Evolutionary conservation across 1,284 basidiomycete species (phyloP).

Genomic region (Veloporphyrellus conicus): DNA sequence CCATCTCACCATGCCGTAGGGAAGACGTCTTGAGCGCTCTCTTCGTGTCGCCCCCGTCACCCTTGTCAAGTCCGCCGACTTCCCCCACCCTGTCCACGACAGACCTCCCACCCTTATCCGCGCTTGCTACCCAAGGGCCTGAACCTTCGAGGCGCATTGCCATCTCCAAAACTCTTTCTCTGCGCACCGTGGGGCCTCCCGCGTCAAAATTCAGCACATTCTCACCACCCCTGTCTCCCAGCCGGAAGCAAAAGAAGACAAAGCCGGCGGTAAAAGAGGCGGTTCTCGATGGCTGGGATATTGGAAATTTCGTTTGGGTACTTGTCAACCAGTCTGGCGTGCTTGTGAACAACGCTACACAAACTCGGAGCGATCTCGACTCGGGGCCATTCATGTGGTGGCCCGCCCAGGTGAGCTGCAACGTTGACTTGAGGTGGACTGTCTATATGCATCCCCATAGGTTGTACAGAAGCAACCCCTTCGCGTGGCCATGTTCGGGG

Average conservation of each 20-base stretch:
- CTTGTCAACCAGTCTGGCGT: slow-evolving; percentile 37
- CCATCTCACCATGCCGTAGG: too few relatives aligned
- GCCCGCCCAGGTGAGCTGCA: slow-evolving; percentile 44
- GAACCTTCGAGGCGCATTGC: slow-evolving; percentile 4
- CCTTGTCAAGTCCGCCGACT: slow-evolving; percentile 26
- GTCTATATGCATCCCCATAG: slow-evolving; percentile 16
- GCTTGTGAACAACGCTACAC: slow-evolving; percentile 25
- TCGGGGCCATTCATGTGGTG: slow-evolving; percentile 43
- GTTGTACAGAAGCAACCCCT: slow-evolving; percentile 29
- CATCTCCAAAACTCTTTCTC: slow-evolving; percentile 14
- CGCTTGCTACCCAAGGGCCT: not conserved
- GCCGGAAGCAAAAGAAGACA: slow-evolving; percentile 21
- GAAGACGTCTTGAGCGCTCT: too few relatives aligned
- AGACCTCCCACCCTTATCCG: slow-evolving; percentile 11
- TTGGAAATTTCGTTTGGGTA: slow-evolving; percentile 41
- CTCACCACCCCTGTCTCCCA: slow-evolving; percentile 22
- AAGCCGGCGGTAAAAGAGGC: slow-evolving; percentile 4
- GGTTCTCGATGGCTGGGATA: slow-evolving; percentile 17
- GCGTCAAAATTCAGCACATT: slow-evolving; percentile 11
- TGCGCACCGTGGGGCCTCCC: slow-evolving; percentile 9
- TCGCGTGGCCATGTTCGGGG: slow-evolving; percentile 31
- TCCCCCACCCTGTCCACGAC: slow-evolving; percentile 12
- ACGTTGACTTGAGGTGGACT: not conserved
- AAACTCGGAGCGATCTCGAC: slow-evolving; percentile 13
- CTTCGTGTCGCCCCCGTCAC: slow-evolving; percentile 26